phyloP scores from a whole-genome alignment of 2,329 filamentous ascomycete genomes.

The Xylaria arbuscula region DNA sequence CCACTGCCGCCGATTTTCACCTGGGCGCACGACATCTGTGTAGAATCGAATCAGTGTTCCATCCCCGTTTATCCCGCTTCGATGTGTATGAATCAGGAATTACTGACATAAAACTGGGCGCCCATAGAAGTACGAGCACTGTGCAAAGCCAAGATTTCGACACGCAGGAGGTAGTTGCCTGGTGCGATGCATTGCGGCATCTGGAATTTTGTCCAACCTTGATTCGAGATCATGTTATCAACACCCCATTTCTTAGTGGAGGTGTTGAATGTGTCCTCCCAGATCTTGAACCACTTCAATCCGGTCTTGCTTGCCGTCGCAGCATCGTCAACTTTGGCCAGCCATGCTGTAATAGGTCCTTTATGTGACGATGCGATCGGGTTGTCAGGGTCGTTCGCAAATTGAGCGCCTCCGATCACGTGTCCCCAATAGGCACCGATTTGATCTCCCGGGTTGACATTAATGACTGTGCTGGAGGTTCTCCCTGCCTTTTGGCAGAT shows the following conservation, averaged over 20 bases:
- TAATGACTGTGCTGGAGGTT: conserved; percentile 58
- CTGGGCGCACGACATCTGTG: conserved; percentile 55
- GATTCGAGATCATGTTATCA: conserved; percentile 56
- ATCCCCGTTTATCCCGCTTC: conserved; percentile 3
- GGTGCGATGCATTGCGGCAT: conserved; percentile 63
- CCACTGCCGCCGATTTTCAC: conserved; percentile 55
- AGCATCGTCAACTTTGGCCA: conserved; percentile 65
- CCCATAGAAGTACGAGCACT: conserved; percentile 54
- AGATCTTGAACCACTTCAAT: conserved; percentile 67
- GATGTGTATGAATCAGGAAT: neutral
- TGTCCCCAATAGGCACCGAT: conserved; percentile 65
- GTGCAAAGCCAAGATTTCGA: conserved; percentile 66
- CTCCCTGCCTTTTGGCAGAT: conserved; percentile 60
- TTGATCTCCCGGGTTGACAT: conserved; percentile 62
- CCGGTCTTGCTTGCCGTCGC: conserved; percentile 55
- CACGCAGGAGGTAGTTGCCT: conserved; percentile 66
- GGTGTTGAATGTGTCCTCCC: conserved; percentile 60
- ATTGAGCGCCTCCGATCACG: conserved; percentile 64
- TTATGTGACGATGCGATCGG: conserved; percentile 67
- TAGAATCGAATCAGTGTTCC: conserved; percentile 22
- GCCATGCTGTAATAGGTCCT: conserved; percentile 64
- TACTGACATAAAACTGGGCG: conserved; percentile 56
- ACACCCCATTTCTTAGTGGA: conserved; percentile 60
- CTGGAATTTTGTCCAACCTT: conserved; percentile 61
- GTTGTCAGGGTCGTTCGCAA: conserved; percentile 61